Base-by-base conservation (phyloP, 192 early-diverging fungal genomes). In the Backusella tarrabulga region DNA sequence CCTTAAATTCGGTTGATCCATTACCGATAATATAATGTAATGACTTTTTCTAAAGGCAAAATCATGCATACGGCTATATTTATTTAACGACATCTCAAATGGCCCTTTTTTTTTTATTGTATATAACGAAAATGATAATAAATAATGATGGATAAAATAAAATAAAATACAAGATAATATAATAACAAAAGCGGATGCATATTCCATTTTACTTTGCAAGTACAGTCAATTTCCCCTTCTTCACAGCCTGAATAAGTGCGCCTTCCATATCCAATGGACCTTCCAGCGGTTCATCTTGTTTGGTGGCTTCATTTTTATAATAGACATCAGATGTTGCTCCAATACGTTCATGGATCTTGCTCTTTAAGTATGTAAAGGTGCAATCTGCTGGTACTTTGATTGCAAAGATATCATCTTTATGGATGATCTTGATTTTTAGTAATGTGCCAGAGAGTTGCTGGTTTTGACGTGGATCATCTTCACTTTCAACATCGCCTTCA, bases 401-500 rank as follows among this genome's bases (percentile, higher is more conserved):
- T 2, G 91, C 91, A 74, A 90, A 86, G 72, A 91, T 87, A 74
- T 92, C 91, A 29, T 85, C 87, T 60, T 86, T 83, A 74, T 88
- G 85, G 63, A 80, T 84, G 32, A 92, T 85, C 79, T 93, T 93
- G 41, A 91, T 84, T 79, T 91, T 93, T 52, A 93, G 69, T 78
- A 50, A 40, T 23, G 34, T 23, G 54, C 7, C 73, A 17, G 7
- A 29, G 9, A 32, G 35, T 63, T 74, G 11, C n/a, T 63, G 52
- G 17, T 50, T 19, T 7, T 67, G 19, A 15, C 68, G 56, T 36
- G 71, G 63, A 63, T 72, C 79, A 83, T 66, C 42, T 44, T 74
- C 75, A 14, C 85, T 81, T 74, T 92, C 87, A 14, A 79, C 52
- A 44, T 89, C 88, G 3, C 85, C 88, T 9, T 86, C 80, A 50